phyloP scores from a whole-genome alignment of 345 rosid species.

The Cardiospermum halicacabum region DNA sequence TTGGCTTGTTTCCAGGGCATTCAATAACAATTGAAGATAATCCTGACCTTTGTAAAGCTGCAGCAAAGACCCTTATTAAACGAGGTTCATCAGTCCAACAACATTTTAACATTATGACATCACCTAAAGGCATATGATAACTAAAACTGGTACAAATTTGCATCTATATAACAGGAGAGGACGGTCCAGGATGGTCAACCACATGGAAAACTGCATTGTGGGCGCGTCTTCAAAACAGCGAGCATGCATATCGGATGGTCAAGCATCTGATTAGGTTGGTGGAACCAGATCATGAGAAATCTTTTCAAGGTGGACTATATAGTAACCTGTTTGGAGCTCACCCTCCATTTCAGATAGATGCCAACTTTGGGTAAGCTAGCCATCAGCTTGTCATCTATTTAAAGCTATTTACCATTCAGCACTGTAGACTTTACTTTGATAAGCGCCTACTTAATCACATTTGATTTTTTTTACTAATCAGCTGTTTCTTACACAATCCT shows the following conservation, averaged over 20 bases:
- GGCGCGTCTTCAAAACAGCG: constrained; percentile 78
- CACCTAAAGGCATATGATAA: not conserved
- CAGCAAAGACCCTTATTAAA: constrained; percentile 54
- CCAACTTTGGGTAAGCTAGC: constrained; percentile 77
- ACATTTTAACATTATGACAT: not conserved
- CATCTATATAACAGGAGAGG: constrained; percentile 57
- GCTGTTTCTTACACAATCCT: not conserved
- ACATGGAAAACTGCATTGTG: constrained; percentile 83
- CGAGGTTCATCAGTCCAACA: constrained; percentile 48
- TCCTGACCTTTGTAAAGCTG: constrained; percentile 81
- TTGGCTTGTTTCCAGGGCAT: constrained; percentile 93
- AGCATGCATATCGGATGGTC: constrained; percentile 67
- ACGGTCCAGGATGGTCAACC: constrained; percentile 97
- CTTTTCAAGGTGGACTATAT: constrained; percentile 76
- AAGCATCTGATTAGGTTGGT: constrained; percentile 68
- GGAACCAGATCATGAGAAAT: constrained; percentile 62
- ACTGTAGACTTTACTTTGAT: not conserved
- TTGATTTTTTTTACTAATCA: not conserved
- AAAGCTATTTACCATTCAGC: not conserved
- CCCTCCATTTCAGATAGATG: constrained; percentile 99
- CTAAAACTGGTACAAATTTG: not conserved
- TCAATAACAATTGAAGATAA: constrained; percentile 56
- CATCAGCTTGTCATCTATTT: not conserved
- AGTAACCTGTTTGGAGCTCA: constrained; percentile 88
- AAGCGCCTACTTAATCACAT: not conserved